phyloP scores from a whole-genome alignment of 345 rosid genomes.

The Clausena lansium region DNA sequence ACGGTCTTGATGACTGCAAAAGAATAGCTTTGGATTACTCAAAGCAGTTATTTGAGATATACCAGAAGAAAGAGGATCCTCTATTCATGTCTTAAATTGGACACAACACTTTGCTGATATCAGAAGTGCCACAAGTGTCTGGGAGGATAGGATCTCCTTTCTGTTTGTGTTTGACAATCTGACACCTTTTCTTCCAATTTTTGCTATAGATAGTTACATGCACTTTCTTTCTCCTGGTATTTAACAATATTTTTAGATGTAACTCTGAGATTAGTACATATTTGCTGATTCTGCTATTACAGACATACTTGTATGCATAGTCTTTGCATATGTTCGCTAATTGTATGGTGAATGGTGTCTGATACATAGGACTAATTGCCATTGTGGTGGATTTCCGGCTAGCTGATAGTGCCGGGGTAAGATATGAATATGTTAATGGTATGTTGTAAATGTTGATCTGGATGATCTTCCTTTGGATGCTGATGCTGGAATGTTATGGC shows the following conservation, averaged over 20 bases:
- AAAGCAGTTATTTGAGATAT: constrained; percentile 31
- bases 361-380: background rate
- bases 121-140: background rate
- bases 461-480: background rate
- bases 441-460: background rate
- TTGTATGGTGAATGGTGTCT: background rate
- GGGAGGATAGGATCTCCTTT: background rate
- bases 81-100: constrained; percentile 18
- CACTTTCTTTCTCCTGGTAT: background rate
- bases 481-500: background rate
- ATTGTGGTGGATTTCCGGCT: background rate
- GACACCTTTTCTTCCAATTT: background rate
- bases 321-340: background rate
- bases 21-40: constrained; percentile 17
- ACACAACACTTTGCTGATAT: background rate
- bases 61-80: constrained; percentile 25
- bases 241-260: background rate
- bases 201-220: background rate
- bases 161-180: background rate
- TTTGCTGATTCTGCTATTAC: background rate
- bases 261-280: background rate
- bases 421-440: too few species aligned
- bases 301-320: background rate
- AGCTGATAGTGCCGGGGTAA: background rate
- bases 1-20: constrained; percentile 26